Percentiles rank a stretch among this genome's conserved stretches.
These are phyloP conservation scores for Colletotrichum musae DNA, from an alignment of 2,329 filamentous ascomycete species.

Conservation along the genomic window DNA sequence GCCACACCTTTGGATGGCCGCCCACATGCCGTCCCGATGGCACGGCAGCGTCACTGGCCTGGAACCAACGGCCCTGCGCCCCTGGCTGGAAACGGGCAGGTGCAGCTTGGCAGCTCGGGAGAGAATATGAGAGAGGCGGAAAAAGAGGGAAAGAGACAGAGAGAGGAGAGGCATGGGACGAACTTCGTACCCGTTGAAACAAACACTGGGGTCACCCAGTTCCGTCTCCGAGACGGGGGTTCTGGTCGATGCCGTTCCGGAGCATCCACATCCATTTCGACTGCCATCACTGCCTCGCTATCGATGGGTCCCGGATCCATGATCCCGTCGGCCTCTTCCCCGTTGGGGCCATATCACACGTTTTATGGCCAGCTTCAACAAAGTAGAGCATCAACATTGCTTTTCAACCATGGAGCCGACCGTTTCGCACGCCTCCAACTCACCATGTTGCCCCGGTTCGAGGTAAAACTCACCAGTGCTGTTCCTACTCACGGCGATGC, in stretches of 20 bases:
- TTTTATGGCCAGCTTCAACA: not conserved
- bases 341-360: constrained; percentile 11
- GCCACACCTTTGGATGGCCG: constrained; percentile 10
- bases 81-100: constrained; percentile 5
- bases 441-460: too few species aligned
- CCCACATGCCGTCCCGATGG: constrained; percentile 27
- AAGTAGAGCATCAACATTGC: not conserved
- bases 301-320: constrained; percentile 24
- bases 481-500: not conserved
- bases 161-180: constrained; percentile 11
- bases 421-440: not conserved
- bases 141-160: too few species aligned
- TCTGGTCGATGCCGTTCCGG: constrained; percentile 1
- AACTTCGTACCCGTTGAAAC: constrained; percentile 38
- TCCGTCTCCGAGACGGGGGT: constrained; percentile 10
- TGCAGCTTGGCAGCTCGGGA: constrained; percentile 29
- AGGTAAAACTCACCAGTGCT: not conserved
- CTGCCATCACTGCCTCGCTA: constrained; percentile 33
- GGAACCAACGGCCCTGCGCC: constrained; percentile 3
- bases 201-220: constrained; percentile 31
- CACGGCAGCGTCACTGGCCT: not conserved
- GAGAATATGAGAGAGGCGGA: constrained; percentile 10
- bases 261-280: not conserved
- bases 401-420: not conserved
- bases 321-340: constrained; percentile 10